Conservation (phyloP, 2,329 filamentous ascomycete genomes). For the Fusarium abutilonis region DNA sequence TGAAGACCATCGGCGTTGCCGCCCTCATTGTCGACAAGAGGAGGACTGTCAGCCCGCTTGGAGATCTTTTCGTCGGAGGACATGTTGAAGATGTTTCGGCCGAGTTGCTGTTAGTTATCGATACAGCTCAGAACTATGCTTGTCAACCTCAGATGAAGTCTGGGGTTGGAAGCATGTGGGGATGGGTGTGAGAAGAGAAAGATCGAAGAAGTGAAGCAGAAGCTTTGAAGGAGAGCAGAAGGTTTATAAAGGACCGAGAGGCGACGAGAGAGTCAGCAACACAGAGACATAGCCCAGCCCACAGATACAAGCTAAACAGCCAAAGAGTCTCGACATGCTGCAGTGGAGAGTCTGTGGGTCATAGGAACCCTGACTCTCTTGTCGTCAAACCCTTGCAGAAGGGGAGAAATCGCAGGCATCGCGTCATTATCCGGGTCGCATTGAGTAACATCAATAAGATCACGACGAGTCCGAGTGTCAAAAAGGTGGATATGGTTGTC, state of each 20-base stretch:
- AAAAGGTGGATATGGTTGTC: slow-evolving; percentile 29
- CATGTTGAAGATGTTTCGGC: slow-evolving; percentile 21
- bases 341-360: slow-evolving; percentile 29
- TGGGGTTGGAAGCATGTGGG: slow-evolving; percentile 27
- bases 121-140: slow-evolving; percentile 5
- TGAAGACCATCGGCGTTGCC: slow-evolving; percentile 31
- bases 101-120: slow-evolving; percentile 10
- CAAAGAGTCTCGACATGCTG: slow-evolving; percentile 4
- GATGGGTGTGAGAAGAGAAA: neutral
- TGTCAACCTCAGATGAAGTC: slow-evolving; percentile 15
- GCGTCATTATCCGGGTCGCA: slow-evolving; percentile 32
- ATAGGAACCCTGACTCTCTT: slow-evolving; percentile 2
- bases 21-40: slow-evolving; percentile 11
- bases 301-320: slow-evolving; percentile 1
- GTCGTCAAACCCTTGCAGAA: slow-evolving; percentile 14
- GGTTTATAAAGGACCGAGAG: slow-evolving; percentile 22
- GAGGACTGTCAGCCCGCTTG: slow-evolving; percentile 24
- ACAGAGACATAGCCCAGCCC: neutral
- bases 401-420: slow-evolving; percentile 13
- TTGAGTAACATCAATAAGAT: slow-evolving; percentile 11
- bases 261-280: neutral
- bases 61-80: slow-evolving; percentile 34
- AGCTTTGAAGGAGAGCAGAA: slow-evolving; percentile 18
- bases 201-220: neutral
- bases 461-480: slow-evolving; percentile 12